Evolutionary conservation across 192 early-diverging fungal genomes (phyloP).

Genomic region (Entomortierella parvispora): DNA sequence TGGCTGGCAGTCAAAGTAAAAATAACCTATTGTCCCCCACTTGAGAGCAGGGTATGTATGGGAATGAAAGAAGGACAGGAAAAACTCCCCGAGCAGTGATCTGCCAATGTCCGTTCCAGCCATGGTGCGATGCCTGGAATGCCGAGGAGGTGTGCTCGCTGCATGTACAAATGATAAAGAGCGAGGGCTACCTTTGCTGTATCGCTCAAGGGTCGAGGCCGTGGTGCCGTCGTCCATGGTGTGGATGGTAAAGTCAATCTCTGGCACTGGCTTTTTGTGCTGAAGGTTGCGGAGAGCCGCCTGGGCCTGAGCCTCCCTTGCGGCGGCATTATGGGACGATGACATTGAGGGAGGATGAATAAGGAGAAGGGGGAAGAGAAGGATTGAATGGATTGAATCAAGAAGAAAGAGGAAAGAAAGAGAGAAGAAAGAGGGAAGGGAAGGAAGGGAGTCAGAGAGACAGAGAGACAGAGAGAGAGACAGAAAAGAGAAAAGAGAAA

Average conservation of each 20-base stretch:
- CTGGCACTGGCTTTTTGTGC: slow-evolving; percentile 60
- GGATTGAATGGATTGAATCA: background rate
- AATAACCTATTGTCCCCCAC: no score
- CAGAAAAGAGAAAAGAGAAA: background rate
- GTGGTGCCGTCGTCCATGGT: slow-evolving; percentile 76
- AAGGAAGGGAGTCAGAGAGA: background rate
- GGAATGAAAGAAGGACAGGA: no score
- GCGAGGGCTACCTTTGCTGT: slow-evolving; percentile 73
- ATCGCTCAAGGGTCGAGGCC: slow-evolving; percentile 78
- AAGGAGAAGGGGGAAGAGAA: background rate
- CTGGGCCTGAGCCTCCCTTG: slow-evolving; percentile 45
- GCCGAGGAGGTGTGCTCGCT: no score
- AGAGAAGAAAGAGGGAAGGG: background rate
- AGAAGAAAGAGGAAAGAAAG: background rate
- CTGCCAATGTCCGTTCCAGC: no score
- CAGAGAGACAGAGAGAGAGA: background rate
- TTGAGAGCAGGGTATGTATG: no score
- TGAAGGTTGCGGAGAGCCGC: slow-evolving; percentile 51
- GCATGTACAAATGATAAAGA: background rate
- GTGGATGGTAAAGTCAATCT: slow-evolving; percentile 85
- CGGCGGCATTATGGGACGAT: slow-evolving; percentile 6
- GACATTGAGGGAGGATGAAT: background rate
- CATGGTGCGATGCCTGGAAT: no score
- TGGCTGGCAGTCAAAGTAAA: no score
- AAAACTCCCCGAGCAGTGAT: no score